phyloP scores from a whole-genome alignment of 2,329 filamentous ascomycete species.

The Aspergillus tamarii region DNA sequence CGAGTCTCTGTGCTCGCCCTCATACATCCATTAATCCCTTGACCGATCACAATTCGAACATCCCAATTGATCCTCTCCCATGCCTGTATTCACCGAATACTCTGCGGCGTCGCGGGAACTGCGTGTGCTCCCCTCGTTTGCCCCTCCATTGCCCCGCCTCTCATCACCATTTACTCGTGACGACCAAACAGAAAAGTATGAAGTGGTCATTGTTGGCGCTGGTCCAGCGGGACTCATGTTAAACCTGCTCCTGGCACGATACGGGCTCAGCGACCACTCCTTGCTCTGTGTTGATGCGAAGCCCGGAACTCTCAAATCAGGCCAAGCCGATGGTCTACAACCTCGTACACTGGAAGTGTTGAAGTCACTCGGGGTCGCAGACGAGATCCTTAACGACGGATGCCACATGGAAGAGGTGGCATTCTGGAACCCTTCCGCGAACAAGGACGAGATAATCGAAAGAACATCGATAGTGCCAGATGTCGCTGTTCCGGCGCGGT shows the following conservation, averaged over 20 bases:
- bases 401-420: conserved; percentile 59
- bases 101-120: conserved; percentile 41
- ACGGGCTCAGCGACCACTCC: conserved; percentile 45
- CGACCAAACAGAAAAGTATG: conserved; percentile 38
- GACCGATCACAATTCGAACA: not conserved
- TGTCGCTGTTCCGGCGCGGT: conserved; percentile 68
- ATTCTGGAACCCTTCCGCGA: conserved; percentile 68
- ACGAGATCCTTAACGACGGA: conserved; percentile 44
- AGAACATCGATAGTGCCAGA: conserved; percentile 59
- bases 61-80: conserved; percentile 15
- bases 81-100: conserved; percentile 47
- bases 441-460: conserved; percentile 57
- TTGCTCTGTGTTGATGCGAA: conserved; percentile 50
- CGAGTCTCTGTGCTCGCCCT: not conserved
- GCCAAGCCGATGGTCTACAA: conserved; percentile 49
- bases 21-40: not conserved
- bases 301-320: conserved; percentile 41
- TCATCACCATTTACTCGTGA: conserved; percentile 36
- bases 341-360: conserved; percentile 49
- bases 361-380: conserved; percentile 45
- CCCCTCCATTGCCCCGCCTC: conserved; percentile 44
- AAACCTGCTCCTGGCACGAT: conserved; percentile 46
- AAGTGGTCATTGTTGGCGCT: conserved; percentile 48
- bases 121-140: conserved; percentile 45
- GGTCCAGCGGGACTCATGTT: conserved; percentile 50